These are phyloP conservation scores for Helianthus tuberosus DNA, from an alignment of 129 eudicot species.

Conservation along the genomic window DNA sequence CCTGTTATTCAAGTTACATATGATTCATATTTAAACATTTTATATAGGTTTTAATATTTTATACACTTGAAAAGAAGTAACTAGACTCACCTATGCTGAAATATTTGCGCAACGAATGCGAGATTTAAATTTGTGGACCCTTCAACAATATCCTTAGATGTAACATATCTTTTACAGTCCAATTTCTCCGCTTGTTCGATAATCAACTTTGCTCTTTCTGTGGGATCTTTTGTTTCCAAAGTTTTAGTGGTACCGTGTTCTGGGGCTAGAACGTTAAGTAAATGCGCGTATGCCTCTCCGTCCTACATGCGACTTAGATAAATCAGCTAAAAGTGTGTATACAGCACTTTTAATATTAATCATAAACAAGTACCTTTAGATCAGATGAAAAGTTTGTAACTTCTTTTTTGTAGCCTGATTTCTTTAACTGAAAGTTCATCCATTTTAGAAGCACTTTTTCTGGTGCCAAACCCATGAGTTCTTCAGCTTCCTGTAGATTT, in stretches of 20 bases:
- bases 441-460: conserved; percentile 71
- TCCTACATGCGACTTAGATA: conserved; percentile 37
- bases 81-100: conserved; percentile 53
- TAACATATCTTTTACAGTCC: conserved; percentile 66
- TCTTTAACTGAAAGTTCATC: conserved; percentile 68
- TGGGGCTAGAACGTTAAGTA: conserved; percentile 74
- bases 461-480: conserved; percentile 65
- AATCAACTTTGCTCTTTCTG: conserved; percentile 63
- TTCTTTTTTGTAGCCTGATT: conserved; percentile 59
- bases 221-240: conserved; percentile 58
- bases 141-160: conserved; percentile 63
- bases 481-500: conserved; percentile 59
- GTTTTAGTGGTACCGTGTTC: conserved; percentile 49
- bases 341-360: not conserved
- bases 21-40: conserved; percentile 3
- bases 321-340: not conserved
- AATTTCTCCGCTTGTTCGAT: conserved; percentile 65
- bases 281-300: conserved; percentile 67
- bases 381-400: conserved; percentile 69
- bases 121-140: conserved; percentile 71
- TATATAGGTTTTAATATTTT: not conserved
- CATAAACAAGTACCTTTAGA: conserved; percentile 45
- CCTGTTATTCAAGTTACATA: conserved; percentile 39
- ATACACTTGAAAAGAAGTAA: not conserved
- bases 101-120: conserved; percentile 70